A percentile compares a stretch with the other conserved stretches of the same genome.
Conservation (phyloP, 1,284 basidiomycete species). For the Phlebopus sp. region DNA sequence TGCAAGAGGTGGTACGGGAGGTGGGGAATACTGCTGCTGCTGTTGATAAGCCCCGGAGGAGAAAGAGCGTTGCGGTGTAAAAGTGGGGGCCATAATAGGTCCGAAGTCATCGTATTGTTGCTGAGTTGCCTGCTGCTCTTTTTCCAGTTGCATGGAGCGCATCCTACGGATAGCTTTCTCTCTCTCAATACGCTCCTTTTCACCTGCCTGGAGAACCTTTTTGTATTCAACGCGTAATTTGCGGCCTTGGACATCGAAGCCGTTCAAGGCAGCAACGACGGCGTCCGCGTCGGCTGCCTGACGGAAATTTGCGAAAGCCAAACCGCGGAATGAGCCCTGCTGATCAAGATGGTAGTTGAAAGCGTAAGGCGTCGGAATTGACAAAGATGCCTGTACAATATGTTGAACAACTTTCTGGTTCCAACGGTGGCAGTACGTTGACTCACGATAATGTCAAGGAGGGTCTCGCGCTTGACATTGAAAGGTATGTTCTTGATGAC, state of each 20-base stretch:
- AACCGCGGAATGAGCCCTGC: constrained; percentile 91
- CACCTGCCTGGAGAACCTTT: constrained; percentile 97
- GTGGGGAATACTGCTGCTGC: constrained; percentile 57
- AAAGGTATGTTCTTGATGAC: constrained; percentile 99
- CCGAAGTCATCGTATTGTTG: constrained; percentile 72
- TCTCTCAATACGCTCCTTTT: constrained; percentile 98
- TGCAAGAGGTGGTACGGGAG: constrained; percentile 57
- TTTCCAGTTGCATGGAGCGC: constrained; percentile 93
- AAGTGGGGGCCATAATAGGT: constrained; percentile 43
- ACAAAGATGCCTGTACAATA: constrained; percentile 70
- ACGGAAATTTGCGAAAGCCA: constrained; percentile 99
- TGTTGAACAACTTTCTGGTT: constrained; percentile 18
- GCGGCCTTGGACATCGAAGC: constrained; percentile 96
- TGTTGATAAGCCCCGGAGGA: constrained; percentile 59
- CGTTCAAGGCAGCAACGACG: constrained; percentile 93
- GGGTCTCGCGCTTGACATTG: constrained; percentile 93
- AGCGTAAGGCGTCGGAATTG: constrained; percentile 97
- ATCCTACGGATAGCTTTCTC: constrained; percentile 99
- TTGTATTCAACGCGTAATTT: constrained; percentile 99
- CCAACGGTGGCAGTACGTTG: constrained; percentile 10
- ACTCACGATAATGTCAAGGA: constrained; percentile 93
- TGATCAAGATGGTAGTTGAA: constrained; percentile 99
- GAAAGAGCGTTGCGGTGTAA: constrained; percentile 61
- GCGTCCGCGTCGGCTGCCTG: constrained; percentile 89
- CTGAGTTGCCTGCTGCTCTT: constrained; percentile 54